Conservation (phyloP, 306 rosid species). For the barrel medic (Medicago truncatula) region DNA sequence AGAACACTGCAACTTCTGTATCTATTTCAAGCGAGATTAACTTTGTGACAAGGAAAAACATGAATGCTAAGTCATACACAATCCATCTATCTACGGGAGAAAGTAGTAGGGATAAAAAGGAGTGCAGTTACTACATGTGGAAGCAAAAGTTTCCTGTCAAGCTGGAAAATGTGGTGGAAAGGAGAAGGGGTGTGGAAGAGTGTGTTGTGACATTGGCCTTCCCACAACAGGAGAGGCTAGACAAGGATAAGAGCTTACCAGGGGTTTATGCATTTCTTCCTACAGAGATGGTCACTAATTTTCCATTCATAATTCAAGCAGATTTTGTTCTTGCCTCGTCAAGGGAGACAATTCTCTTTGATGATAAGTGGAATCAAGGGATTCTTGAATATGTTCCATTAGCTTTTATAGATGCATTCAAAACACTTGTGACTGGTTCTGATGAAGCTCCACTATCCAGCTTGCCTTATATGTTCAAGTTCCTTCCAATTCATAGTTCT, state of each 20-base stretch:
- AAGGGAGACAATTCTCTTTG: slow-evolving; percentile 70
- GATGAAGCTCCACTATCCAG: slow-evolving; percentile 52
- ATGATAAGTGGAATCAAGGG: slow-evolving; percentile 77
- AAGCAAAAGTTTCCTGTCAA: slow-evolving; percentile 17
- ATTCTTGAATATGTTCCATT: slow-evolving; percentile 69
- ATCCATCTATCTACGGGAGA: slow-evolving; percentile 58
- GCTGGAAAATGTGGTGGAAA: slow-evolving; percentile 16
- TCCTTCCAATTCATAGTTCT: slow-evolving; percentile 58
- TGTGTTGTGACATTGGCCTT: slow-evolving; percentile 21
- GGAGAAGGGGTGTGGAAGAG: slow-evolving; percentile 29
- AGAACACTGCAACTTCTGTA: slow-evolving; percentile 55
- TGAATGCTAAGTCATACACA: slow-evolving; percentile 73
- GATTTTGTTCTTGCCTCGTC: slow-evolving; percentile 78
- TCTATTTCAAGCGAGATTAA: slow-evolving; percentile 63
- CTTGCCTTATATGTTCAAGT: slow-evolving; percentile 55
- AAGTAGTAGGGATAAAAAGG: slow-evolving; percentile 46
- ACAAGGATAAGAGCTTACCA: slow-evolving; percentile 50
- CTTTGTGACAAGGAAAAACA: slow-evolving; percentile 54
- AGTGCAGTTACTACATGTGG: slow-evolving; percentile 26
- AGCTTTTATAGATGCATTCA: slow-evolving; percentile 69
- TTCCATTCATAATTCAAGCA: slow-evolving; percentile 84
- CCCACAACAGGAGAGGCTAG: slow-evolving; percentile 57
- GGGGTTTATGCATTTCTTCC: slow-evolving; percentile 80
- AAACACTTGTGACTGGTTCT: slow-evolving; percentile 45
- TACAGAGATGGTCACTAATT: slow-evolving; percentile 49